phyloP scores from a whole-genome alignment of 164 flowering plant genomes.

The Magnolia changhungtana region DNA sequence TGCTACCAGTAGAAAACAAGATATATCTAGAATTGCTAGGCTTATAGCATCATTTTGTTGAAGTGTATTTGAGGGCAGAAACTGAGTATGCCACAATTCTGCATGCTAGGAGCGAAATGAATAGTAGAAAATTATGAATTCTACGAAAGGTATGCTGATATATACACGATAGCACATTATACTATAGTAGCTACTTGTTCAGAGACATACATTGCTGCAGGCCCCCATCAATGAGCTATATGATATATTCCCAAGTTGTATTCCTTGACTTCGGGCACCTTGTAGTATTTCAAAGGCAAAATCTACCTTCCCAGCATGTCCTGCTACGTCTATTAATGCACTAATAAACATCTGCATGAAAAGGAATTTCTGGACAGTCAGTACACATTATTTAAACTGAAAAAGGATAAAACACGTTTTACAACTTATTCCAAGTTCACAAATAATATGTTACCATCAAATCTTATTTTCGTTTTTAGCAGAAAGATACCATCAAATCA shows the following conservation, averaged over 20 bases:
- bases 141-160: neutral
- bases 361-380: neutral
- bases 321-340: slow-evolving; percentile 87
- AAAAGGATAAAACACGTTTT: neutral
- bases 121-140: neutral
- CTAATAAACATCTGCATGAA: slow-evolving; percentile 82
- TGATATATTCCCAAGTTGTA: slow-evolving; percentile 56
- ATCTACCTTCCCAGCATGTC: slow-evolving; percentile 87
- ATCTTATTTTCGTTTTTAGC: no score
- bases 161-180: neutral
- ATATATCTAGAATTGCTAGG: neutral
- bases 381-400: neutral
- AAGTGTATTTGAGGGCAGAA: neutral
- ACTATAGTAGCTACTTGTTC: neutral
- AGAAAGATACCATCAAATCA: no score
- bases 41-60: neutral
- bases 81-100: neutral
- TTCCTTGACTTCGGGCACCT: slow-evolving; percentile 52
- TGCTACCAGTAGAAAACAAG: neutral
- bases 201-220: slow-evolving; percentile 76
- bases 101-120: neutral
- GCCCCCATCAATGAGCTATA: slow-evolving; percentile 99
- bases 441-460: no score
- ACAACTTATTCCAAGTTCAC: no score
- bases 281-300: slow-evolving; percentile 66